Base-by-base conservation (phyloP, 2,329 filamentous ascomycete genomes). In the Ophiostoma ulmi region DNA sequence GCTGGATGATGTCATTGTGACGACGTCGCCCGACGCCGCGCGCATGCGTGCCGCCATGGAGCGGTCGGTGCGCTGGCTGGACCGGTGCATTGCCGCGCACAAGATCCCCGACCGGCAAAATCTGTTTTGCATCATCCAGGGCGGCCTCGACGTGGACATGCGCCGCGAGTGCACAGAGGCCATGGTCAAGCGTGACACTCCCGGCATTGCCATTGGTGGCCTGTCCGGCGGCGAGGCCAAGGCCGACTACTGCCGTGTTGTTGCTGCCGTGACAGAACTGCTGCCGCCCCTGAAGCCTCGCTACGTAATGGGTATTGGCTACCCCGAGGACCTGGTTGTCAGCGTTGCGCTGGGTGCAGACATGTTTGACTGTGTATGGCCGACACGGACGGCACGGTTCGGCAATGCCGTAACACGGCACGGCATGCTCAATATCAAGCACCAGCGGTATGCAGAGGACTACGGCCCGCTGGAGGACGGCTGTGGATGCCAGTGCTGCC, bases 301-400 rank as follows among this genome's bases (percentile, higher is more conserved):
- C 78, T 99, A 99, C 81, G 94, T 99, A 71, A 99, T 99, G 96
- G 95, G 95, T 22, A 95, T 99, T 75, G 93, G 95, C 14, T 99
- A 97, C 79, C 95, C 95, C 1, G 95, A 98, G 81, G 95, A 99
- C 77, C 84, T 99, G 70, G 87, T 99, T 1, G 94, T 99, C 55
- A 96, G 93, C 69, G 90, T 97, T 4, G 95, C 95, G 1, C 85
- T 99, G 0, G 95, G 95, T 3, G 95, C 95, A 67, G 95, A 99
- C 80, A 99, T 99, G 95, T 99, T 99, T 78, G 95, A 99, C 81
- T 99, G 96, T 78, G 95, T 99, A 7, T 99, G 95, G 95, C 96
- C 95, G 1, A 98, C 95, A 5, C 86, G 95, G 70, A 99, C 95
- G 48, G 95, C 95, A 78, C 89, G 95, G 44, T 99, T 99, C 77